A percentile compares a stretch with the other conserved stretches of the same genome.
Evolutionary conservation across 2,329 filamentous ascomycete genomes (phyloP).

Genomic region (Colletotrichum sp.): DNA sequence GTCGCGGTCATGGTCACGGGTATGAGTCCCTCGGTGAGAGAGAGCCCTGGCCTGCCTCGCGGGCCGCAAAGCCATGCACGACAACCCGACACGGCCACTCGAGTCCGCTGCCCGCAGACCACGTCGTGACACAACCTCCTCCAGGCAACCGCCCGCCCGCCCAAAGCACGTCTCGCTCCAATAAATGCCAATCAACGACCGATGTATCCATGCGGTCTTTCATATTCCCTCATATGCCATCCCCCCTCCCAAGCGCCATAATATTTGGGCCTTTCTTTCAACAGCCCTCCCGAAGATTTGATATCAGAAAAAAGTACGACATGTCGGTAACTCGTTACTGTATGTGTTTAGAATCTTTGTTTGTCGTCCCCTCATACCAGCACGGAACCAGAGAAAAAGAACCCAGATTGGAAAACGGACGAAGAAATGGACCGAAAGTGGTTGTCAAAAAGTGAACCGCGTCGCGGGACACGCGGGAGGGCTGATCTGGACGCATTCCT

Average conservation of each 20-base stretch:
- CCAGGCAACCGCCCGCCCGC: neutral
- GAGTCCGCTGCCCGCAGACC: neutral
- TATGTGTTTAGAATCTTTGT: slow-evolving; percentile 16
- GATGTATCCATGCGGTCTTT: neutral
- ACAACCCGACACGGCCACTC: neutral
- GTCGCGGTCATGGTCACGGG: neutral
- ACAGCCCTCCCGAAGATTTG: slow-evolving; percentile 14
- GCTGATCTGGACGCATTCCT: neutral
- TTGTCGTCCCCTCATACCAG: slow-evolving; percentile 10
- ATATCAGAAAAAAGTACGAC: slow-evolving; percentile 19
- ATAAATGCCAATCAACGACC: slow-evolving; percentile 18
- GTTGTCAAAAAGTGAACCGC: neutral
- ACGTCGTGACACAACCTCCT: neutral
- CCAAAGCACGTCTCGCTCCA: slow-evolving; percentile 17
- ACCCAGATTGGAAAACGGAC: neutral
- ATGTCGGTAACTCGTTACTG: slow-evolving; percentile 22
- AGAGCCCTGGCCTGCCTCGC: neutral
- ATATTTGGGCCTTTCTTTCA: neutral
- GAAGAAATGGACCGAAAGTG: neutral
- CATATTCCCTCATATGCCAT: neutral
- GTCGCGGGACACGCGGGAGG: neutral
- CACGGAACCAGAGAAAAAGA: slow-evolving; percentile 18
- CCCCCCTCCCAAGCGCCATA: slow-evolving; percentile 5
- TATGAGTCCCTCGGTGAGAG: neutral
- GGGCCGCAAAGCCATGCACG: neutral